Evolutionary conservation across 106 monocot genomes (phyloP), one percentile per base, ranked within the genome.

Genomic region (Cymbidium sinense): DNA sequence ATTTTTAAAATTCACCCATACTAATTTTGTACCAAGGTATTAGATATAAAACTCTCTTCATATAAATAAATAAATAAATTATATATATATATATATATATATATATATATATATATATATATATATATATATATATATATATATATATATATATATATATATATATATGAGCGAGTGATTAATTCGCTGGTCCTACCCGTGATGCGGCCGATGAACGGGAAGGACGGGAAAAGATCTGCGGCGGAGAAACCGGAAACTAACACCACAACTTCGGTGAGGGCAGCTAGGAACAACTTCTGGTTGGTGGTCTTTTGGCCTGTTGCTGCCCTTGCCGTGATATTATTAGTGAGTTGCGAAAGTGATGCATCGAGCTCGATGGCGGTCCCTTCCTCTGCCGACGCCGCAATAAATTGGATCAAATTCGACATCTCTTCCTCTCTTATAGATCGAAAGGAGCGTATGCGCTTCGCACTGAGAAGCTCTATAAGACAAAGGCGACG

Each of bases 351-450:
- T 4, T 0, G 5, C 7, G 20, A 78, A 29, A 30, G 11, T 34
- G 41, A 17, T 8, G 78, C 62, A n/a, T n/a, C 70, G 78, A 78
- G 41, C 18, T 78, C 33, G 47, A 78, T 31, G 34, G 15, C 19
- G 27, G 11, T 0, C 0, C 61, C 67, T 31, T 5, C 10, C 0
- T 3, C 31, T 1, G 34, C 25, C 1, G 64, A 11, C 8, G 12
- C 17, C 2, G 70, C 29, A 15, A 78, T 69, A 5, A n/a, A 35
- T 41, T 13, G 39, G 15, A 78, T 9, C 15, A 78, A 43, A 20
- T 18, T 2, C 4, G 52, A 28, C 0, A 73, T 27, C 80, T 80
- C 80, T 0, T 29, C 74, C n/a, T 80, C 61, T 67, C 70, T 52
- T 20, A 72, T 51, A 5, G 58, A 10, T 4, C 18, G 23, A n/a